Conservation (phyloP, 116 monocot species). For the Iris pallida region DNA sequence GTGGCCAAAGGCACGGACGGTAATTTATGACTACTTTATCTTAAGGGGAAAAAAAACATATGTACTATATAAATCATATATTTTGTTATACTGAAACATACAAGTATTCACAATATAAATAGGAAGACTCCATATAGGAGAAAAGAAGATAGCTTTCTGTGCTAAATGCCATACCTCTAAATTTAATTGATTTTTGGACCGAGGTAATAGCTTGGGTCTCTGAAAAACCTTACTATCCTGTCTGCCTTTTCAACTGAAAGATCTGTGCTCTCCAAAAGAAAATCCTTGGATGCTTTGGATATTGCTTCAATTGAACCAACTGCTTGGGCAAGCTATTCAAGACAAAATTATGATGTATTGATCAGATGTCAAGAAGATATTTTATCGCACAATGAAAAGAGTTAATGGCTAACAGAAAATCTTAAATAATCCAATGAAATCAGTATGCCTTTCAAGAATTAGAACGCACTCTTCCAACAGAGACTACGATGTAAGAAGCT, state of each 20-base stretch:
- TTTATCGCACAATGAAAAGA: neutral
- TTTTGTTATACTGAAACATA: too few relatives aligned
- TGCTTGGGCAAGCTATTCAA: constrained; percentile 66
- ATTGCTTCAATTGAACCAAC: constrained; percentile 91
- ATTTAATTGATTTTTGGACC: constrained; percentile 51
- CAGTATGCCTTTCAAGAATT: too few relatives aligned
- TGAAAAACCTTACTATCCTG: constrained; percentile 73
- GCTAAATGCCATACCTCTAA: neutral
- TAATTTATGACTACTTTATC: too few relatives aligned
- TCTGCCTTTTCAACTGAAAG: constrained; percentile 88
- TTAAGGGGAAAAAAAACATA: too few relatives aligned
- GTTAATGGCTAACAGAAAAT: too few relatives aligned
- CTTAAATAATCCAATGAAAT: too few relatives aligned
- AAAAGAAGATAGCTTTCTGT: neutral
- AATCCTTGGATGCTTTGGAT: constrained; percentile 65
- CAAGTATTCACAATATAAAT: too few relatives aligned
- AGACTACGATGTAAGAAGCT: too few relatives aligned
- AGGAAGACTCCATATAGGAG: too few relatives aligned
- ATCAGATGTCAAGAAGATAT: neutral
- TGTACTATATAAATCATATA: too few relatives aligned
- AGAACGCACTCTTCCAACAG: too few relatives aligned
- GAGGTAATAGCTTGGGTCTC: constrained; percentile 73
- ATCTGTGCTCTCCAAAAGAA: constrained; percentile 81
- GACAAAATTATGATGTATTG: neutral
- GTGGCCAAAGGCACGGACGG: too few relatives aligned